Conservation (phyloP, 768 basidiomycete species). For the Suillus plorans region DNA sequence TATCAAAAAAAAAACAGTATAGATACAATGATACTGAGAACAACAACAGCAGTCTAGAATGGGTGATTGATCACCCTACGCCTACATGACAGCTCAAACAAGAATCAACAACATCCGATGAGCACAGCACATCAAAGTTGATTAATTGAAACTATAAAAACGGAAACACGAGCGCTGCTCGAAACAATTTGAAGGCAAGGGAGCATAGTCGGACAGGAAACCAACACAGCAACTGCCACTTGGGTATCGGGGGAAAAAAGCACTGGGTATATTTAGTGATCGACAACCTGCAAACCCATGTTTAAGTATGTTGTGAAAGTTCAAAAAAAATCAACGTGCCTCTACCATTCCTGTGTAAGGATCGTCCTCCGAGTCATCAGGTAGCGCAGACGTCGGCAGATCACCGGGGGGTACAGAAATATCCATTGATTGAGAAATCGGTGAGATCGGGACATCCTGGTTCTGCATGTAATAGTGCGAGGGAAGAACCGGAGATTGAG, state of each 20-base stretch:
- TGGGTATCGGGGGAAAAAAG: background rate
- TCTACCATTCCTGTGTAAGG: constrained; percentile 8
- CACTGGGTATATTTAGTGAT: constrained; percentile 1
- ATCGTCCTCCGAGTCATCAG: constrained; percentile 6
- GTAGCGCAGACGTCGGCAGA: background rate
- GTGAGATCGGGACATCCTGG: constrained; percentile 8
- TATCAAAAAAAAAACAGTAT: constrained; percentile 9
- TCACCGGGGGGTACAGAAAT: background rate
- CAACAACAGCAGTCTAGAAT: background rate
- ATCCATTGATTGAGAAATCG: constrained; percentile 1
- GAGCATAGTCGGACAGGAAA: background rate
- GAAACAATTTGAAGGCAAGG: constrained; percentile 13
- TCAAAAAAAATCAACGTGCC: constrained; percentile 7
- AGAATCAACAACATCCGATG: constrained; percentile 9
- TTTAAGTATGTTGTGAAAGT: background rate
- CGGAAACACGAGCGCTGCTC: constrained; percentile 14
- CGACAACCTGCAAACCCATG: background rate
- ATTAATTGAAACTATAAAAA: constrained; percentile 3
- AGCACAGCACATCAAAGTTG: constrained; percentile 18
- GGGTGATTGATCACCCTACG: constrained; percentile 4
- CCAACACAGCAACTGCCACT: background rate
- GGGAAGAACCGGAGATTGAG: constrained; percentile 22
- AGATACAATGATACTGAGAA: constrained; percentile 14
- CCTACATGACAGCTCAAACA: background rate
- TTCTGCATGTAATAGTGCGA: constrained; percentile 13